phyloP scores from a whole-genome alignment of 2,329 filamentous ascomycete genomes.

The Penicillium vulpinum region DNA sequence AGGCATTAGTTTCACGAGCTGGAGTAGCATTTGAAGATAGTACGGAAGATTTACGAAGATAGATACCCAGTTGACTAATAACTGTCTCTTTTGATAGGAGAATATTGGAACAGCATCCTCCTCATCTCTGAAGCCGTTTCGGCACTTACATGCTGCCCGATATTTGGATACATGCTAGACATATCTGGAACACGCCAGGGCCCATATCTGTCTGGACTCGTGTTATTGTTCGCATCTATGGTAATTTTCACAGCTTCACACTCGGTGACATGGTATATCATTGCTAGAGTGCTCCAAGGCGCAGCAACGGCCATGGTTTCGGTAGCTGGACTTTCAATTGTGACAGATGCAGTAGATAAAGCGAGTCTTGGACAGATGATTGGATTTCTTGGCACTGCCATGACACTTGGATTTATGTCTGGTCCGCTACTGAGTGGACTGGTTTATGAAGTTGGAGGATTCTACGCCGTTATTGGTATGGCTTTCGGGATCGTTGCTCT shows the following conservation, averaged over 20 bases:
- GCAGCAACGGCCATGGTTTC: slow-evolving; percentile 60
- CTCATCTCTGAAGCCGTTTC: slow-evolving; percentile 17
- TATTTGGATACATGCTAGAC: slow-evolving; percentile 21
- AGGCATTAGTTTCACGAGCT: slow-evolving; percentile 15
- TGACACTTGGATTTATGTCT: slow-evolving; percentile 56
- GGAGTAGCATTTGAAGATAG: slow-evolving; percentile 16
- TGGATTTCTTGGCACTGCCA: slow-evolving; percentile 56
- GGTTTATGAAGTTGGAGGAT: slow-evolving; percentile 59
- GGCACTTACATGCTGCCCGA: slow-evolving; percentile 16
- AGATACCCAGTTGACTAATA: background rate
- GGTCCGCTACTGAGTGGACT: slow-evolving; percentile 60
- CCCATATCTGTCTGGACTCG: slow-evolving; percentile 59
- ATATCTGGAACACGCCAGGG: slow-evolving; percentile 45
- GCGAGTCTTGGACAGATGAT: slow-evolving; percentile 61
- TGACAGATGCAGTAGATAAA: slow-evolving; percentile 58
- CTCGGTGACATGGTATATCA: slow-evolving; percentile 48
- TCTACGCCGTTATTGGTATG: slow-evolving; percentile 58
- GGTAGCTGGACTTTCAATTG: slow-evolving; percentile 59
- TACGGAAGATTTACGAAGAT: background rate
- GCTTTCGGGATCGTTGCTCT: slow-evolving; percentile 55
- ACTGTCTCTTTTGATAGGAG: slow-evolving; percentile 3
- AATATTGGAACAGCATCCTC: slow-evolving; percentile 23
- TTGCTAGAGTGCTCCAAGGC: slow-evolving; percentile 58
- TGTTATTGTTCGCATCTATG: slow-evolving; percentile 54
- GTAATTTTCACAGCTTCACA: slow-evolving; percentile 54